Percentiles rank a stretch among this genome's conserved stretches.
These are phyloP conservation scores for Effrenium voratum DNA, from an alignment of 73 alveolate species.

Conservation along the genomic window DNA sequence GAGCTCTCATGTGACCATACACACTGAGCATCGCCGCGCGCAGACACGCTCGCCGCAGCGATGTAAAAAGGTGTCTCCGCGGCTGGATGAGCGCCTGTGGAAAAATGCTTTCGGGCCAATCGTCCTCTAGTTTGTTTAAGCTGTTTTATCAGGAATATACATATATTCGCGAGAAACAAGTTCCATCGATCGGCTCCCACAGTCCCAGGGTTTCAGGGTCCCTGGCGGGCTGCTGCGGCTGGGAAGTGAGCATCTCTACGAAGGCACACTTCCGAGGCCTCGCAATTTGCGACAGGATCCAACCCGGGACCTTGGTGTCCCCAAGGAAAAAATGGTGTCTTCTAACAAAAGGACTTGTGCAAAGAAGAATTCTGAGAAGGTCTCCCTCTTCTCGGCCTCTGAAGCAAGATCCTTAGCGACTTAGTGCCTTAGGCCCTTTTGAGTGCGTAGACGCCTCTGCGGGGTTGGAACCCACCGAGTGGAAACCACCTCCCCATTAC, in stretches of 20 bases:
- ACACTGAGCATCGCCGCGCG: no score
- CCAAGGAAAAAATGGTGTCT: background rate
- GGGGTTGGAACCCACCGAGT: background rate
- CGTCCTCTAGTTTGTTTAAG: no score
- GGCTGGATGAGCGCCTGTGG: no score
- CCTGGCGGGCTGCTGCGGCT: slow-evolving; percentile 41
- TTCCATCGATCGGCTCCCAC: background rate
- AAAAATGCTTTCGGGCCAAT: no score
- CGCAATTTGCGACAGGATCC: background rate
- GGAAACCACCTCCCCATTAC: background rate
- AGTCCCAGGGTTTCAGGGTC: background rate
- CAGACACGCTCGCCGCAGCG: no score
- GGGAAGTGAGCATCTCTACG: slow-evolving; percentile 71
- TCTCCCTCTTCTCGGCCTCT: background rate
- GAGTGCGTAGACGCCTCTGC: background rate
- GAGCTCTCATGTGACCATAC: no score
- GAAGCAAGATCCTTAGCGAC: background rate
- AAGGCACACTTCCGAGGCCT: slow-evolving; percentile 78
- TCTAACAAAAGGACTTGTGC: background rate
- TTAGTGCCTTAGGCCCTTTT: background rate
- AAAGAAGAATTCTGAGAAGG: background rate
- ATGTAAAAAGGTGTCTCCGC: no score
- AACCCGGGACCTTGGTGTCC: background rate
- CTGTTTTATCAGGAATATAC: no score
- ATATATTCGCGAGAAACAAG: background rate